Evolutionary conservation across 202 grass and related monocot species (phyloP).

Genomic region (Hordeum pubiflorum): DNA sequence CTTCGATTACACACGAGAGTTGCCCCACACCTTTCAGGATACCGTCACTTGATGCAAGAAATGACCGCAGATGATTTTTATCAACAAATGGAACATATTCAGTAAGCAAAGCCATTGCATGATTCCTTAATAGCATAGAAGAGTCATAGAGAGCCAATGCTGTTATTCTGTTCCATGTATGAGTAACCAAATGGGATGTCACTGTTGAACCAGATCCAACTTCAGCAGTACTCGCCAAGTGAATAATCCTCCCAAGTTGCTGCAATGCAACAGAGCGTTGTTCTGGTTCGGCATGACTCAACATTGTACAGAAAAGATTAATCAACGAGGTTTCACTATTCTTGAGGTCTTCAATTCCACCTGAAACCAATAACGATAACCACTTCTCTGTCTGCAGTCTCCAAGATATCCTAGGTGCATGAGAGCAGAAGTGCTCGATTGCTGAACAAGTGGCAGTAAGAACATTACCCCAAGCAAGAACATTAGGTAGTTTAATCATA

Average conservation of each 20-base stretch:
- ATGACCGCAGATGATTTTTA: constrained; percentile 53
- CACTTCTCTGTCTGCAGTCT: constrained; percentile 86
- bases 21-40: constrained; percentile 50
- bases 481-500: constrained; percentile 47
- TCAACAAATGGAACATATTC: constrained; percentile 73
- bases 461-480: constrained; percentile 45
- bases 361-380: constrained; percentile 50
- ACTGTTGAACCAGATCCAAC: constrained; percentile 33
- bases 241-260: constrained; percentile 72
- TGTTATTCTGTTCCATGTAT: constrained; percentile 68
- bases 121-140: constrained; percentile 69
- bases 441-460: constrained; percentile 42
- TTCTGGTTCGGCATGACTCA: constrained; percentile 95
- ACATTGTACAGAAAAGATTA: constrained; percentile 64
- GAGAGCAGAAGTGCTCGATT: constrained; percentile 53
- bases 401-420: constrained; percentile 88
- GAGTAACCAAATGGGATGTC: constrained; percentile 49
- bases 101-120: constrained; percentile 63
- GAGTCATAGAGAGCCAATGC: constrained; percentile 61
- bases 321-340: constrained; percentile 45
- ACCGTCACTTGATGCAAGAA: constrained; percentile 55
- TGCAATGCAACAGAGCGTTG: constrained; percentile 66
- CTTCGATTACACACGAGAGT: constrained; percentile 57
- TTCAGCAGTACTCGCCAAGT: constrained; percentile 33
- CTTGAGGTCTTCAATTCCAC: constrained; percentile 32